phyloP scores from a whole-genome alignment of 2,329 filamentous ascomycete species.

The Calycina herbarum region DNA sequence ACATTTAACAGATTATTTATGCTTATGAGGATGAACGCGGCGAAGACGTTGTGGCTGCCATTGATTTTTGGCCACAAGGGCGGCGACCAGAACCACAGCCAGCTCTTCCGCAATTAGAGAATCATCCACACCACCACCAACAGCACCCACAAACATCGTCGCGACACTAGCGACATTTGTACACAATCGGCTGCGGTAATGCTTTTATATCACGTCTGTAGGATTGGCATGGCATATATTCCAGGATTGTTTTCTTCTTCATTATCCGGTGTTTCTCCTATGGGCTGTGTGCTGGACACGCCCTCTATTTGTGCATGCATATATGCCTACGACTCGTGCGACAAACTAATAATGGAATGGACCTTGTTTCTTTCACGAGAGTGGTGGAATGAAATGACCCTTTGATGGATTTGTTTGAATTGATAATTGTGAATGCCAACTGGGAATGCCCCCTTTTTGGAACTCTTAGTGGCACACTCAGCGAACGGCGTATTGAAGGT shows the following conservation, averaged over 20 bases:
- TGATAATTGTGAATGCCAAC: constrained; percentile 20
- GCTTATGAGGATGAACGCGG: constrained; percentile 95
- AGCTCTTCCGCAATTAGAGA: constrained; percentile 19
- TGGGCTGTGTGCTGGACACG: constrained; percentile 31
- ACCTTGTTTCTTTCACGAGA: constrained; percentile 9
- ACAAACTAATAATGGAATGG: constrained; percentile 13
- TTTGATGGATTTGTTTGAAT: constrained; percentile 19
- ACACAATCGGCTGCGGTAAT: constrained; percentile 19
- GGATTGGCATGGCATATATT: constrained; percentile 27
- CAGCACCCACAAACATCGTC: constrained; percentile 30
- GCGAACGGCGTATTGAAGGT: constrained; percentile 30
- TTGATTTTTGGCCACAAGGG: constrained; percentile 79
- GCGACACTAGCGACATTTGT: constrained; percentile 26
- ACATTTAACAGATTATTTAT: constrained; percentile 75
- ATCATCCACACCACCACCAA: constrained; percentile 20
- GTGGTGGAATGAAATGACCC: constrained; percentile 5
- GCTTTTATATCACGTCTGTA: constrained; percentile 21
- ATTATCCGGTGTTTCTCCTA: constrained; percentile 16
- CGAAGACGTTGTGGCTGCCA: constrained; percentile 87
- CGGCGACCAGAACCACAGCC: constrained; percentile 34
- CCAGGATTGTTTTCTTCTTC: constrained; percentile 17
- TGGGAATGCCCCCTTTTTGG: constrained; percentile 19
- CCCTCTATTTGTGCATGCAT: constrained; percentile 18
- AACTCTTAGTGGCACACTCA: constrained; percentile 23
- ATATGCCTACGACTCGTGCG: background rate